These are phyloP conservation scores for Juglanconis sp. DNA, from an alignment of 2,329 filamentous ascomycete genomes.

Conservation along the genomic window DNA sequence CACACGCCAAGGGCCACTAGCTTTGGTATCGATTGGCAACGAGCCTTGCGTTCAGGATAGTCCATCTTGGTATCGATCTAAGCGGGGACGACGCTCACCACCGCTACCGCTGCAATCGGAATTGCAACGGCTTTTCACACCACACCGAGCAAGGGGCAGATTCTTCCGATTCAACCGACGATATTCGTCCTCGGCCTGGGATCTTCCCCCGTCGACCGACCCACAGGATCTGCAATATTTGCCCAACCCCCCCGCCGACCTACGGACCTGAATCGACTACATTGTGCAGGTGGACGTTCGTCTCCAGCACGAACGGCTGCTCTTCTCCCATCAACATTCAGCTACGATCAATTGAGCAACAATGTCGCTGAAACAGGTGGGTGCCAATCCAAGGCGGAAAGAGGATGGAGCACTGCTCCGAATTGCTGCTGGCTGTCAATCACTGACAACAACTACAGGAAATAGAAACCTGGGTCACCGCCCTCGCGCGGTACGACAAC, in stretches of 20 bases:
- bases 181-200: not conserved
- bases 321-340: not conserved
- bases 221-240: slow-evolving; percentile 10
- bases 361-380: slow-evolving; percentile 42
- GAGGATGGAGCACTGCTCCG: not conserved
- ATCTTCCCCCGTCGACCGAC: not conserved
- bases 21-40: slow-evolving; percentile 10
- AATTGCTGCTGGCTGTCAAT: not conserved
- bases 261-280: not conserved
- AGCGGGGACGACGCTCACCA: slow-evolving; percentile 14
- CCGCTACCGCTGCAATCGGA: not conserved
- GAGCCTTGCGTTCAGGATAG: slow-evolving; percentile 3
- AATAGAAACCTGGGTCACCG: slow-evolving; percentile 97
- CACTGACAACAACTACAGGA: slow-evolving; percentile 55
- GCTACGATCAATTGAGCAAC: slow-evolving; percentile 6
- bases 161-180: slow-evolving; percentile 2
- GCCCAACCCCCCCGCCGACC: slow-evolving; percentile 2
- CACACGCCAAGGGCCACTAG: slow-evolving; percentile 18
- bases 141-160: slow-evolving; percentile 10
- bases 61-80: slow-evolving; percentile 6
- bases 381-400: not conserved
- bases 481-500: slow-evolving; percentile 89
- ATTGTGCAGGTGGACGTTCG: slow-evolving; percentile 12
- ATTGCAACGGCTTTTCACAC: slow-evolving; percentile 9
- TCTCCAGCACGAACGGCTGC: slow-evolving; percentile 8